Evolutionary conservation across 768 basidiomycete genomes (phyloP).

Genomic region (Auricularia sp.): DNA sequence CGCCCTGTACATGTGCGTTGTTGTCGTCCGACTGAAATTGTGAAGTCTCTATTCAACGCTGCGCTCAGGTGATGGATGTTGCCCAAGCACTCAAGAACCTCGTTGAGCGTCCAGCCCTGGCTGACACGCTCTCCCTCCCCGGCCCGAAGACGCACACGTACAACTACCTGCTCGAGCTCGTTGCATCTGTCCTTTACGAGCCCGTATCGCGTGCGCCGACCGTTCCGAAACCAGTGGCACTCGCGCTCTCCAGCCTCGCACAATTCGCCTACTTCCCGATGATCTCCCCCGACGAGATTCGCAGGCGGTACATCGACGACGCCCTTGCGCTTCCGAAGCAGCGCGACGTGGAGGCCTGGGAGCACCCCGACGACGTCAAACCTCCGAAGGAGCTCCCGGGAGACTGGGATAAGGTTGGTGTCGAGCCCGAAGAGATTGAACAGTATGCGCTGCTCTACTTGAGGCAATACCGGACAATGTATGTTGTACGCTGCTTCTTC

Average conservation of each 20-base stretch:
- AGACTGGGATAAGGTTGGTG: constrained; percentile 76
- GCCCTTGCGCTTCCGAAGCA: not conserved
- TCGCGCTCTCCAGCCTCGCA: constrained; percentile 48
- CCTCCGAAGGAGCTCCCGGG: constrained; percentile 45
- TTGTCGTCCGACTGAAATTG: constrained; percentile 15
- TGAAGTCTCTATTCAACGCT: constrained; percentile 2
- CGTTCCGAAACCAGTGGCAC: constrained; percentile 65
- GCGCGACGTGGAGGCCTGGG: not conserved
- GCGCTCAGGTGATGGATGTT: constrained; percentile 74
- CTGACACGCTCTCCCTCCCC: constrained; percentile 70
- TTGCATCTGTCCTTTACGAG: constrained; percentile 26
- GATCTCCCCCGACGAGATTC: constrained; percentile 83
- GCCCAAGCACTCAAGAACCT: constrained; percentile 84
- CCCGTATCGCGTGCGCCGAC: constrained; percentile 45
- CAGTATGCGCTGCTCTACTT: constrained; percentile 81
- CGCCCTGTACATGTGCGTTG: constrained; percentile 81
- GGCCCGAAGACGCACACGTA: constrained; percentile 82
- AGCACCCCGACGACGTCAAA: not conserved
- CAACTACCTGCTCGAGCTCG: constrained; percentile 38
- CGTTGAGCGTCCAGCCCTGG: constrained; percentile 47
- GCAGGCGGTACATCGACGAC: constrained; percentile 81
- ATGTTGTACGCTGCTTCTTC: constrained; percentile 27
- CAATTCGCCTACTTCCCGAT: constrained; percentile 84
- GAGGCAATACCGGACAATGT: constrained; percentile 82
- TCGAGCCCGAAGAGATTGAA: constrained; percentile 78